Evolutionary conservation across 2,329 filamentous ascomycete genomes (phyloP).

Genomic region (Colletotrichum cereale): DNA sequence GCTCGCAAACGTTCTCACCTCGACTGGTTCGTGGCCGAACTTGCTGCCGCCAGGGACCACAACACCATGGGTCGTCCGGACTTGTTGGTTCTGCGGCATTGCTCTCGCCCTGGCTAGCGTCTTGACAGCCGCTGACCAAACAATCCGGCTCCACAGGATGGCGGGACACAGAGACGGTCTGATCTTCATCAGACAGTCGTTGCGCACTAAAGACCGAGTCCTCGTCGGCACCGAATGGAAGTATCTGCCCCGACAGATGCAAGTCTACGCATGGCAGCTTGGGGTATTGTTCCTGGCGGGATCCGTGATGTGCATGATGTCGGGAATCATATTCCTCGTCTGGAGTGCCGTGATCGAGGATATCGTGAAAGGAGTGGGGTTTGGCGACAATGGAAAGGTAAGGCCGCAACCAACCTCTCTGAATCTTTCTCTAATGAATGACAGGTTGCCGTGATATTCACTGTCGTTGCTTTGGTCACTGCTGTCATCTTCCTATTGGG

Average conservation of each 20-base stretch:
- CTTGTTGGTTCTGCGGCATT: slow-evolving; percentile 57
- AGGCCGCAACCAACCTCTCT: neutral
- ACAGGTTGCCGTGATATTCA: slow-evolving; percentile 17
- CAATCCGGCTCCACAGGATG: slow-evolving; percentile 56
- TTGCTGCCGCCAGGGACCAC: slow-evolving; percentile 52
- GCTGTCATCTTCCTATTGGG: neutral
- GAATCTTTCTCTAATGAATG: neutral
- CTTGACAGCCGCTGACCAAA: slow-evolving; percentile 57
- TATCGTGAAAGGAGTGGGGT: neutral
- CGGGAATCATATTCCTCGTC: slow-evolving; percentile 42
- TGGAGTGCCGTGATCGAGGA: slow-evolving; percentile 38
- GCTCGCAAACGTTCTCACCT: slow-evolving; percentile 49
- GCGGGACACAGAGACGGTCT: slow-evolving; percentile 55
- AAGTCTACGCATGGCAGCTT: slow-evolving; percentile 45
- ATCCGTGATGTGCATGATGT: slow-evolving; percentile 42
- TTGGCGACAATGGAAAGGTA: slow-evolving; percentile 17
- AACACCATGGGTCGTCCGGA: slow-evolving; percentile 55
- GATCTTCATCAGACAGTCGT: slow-evolving; percentile 47
- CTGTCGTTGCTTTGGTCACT: neutral
- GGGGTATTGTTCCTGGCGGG: slow-evolving; percentile 41
- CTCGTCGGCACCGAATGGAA: slow-evolving; percentile 12
- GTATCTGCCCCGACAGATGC: slow-evolving; percentile 33
- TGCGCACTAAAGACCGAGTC: slow-evolving; percentile 16
- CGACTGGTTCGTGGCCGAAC: slow-evolving; percentile 58
- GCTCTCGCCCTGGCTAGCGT: slow-evolving; percentile 65